A percentile compares a stretch with the other conserved stretches of the same genome.
Evolutionary conservation across 192 early-diverging fungal species (phyloP).

Genomic region (Geosiphon pyriformis): DNA sequence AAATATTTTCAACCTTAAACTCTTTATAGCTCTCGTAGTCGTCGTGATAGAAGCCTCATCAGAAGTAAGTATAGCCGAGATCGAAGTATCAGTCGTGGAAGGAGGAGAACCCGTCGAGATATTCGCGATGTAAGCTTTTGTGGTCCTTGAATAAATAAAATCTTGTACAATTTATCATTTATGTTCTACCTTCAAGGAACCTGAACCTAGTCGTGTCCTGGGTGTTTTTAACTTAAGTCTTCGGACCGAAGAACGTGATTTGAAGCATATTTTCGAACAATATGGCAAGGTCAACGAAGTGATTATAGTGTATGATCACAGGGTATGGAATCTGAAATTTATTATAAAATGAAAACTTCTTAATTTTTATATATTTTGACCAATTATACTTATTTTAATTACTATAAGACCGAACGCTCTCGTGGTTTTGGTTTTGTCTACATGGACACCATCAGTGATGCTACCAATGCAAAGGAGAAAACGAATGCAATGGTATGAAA

Average conservation of each 20-base stretch:
- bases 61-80: constrained; percentile 17
- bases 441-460: constrained; percentile 43
- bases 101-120: constrained; percentile 12
- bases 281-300: constrained; percentile 57
- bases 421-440: constrained; percentile 69
- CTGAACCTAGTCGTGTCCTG: constrained; percentile 49
- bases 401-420: constrained; percentile 48
- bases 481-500: constrained; percentile 53
- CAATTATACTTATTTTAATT: too few relatives aligned
- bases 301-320: constrained; percentile 55
- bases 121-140: constrained; percentile 4
- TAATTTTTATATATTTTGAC: constrained; percentile 14
- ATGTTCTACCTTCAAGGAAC: constrained; percentile 12
- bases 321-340: constrained; percentile 29
- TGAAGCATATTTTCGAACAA: constrained; percentile 50
- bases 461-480: constrained; percentile 48
- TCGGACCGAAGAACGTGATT: constrained; percentile 51
- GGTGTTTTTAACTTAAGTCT: constrained; percentile 69
- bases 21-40: not conserved
- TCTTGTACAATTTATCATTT: not conserved
- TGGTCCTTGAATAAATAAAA: not conserved
- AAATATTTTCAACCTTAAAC: not conserved
- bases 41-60: not conserved
- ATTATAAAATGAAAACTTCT: constrained; percentile 20
- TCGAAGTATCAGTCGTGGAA: constrained; percentile 17